Base-by-base conservation (phyloP, 1,139 yeast genomes). In the Zygosaccharomyces sapae region DNA sequence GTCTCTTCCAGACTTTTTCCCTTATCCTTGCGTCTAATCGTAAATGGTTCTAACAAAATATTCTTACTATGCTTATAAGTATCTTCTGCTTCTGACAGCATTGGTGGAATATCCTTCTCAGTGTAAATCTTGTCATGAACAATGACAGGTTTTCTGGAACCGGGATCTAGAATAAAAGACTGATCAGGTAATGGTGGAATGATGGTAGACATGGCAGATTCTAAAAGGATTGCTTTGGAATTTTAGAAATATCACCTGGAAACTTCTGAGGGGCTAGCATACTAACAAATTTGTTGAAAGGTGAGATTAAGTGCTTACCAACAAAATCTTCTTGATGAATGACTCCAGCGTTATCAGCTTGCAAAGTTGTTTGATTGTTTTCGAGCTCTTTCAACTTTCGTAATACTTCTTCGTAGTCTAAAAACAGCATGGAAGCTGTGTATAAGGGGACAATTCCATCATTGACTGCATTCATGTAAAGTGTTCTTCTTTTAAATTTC, bases 401-500 rank as follows among this genome's bases (percentile, higher is more conserved):
- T 10, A 63, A 25, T 2, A 76, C 66, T 2, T 76, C 83, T 46
- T 72, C 72, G 76, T 83, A 85, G 62, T 73, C 96, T 13, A 92
- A 66, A 59, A 81, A 92, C 24, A 90, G 68, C 47, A 92, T 68
- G 0, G 96, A 85, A 0, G 96, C 80, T 0, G 98, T 89, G 47
- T 97, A 72, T 51, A 92, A 70, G 0, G 98, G 97, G 0, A 92
- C 98, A 47, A 92, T 89, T 0, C 97, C 98, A 65, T 87, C 96
- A 50, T 70, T 64, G 3, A 67, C 54, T n/a, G 71, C 69, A 55
- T 70, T 70, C 4, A 71, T 70, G 54, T 70, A 70, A 1, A 65
- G 43, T 0, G 73, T 70, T 55, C 97, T 72, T 48, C 85, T 73
- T 43, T 70, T 70, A 63, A 92, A 92, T 55, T 68, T 68, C 48